phyloP scores from a whole-genome alignment of 164 flowering plant genomes.

The Warburgia ugandensis region DNA sequence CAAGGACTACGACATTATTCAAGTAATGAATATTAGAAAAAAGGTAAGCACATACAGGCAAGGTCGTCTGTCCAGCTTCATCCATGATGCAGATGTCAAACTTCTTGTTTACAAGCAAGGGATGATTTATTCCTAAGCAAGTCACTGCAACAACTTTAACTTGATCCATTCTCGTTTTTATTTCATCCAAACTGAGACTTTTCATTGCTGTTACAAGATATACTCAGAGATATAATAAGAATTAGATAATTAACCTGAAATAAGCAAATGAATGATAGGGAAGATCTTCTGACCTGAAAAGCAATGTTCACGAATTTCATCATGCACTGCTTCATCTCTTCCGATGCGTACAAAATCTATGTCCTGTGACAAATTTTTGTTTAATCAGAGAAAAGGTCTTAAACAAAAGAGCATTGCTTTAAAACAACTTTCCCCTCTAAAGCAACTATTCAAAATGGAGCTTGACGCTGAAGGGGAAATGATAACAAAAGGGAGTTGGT shows the following conservation, averaged over 20 bases:
- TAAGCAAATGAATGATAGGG: neutral
- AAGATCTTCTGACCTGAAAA: slow-evolving; percentile 50
- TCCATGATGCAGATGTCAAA: slow-evolving; percentile 98
- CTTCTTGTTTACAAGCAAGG: slow-evolving; percentile 72
- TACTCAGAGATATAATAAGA: slow-evolving; percentile 2
- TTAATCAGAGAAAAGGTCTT: slow-evolving; percentile 8
- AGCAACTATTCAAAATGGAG: too few species aligned
- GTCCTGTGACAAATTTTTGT: slow-evolving; percentile 33
- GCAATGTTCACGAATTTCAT: slow-evolving; percentile 65
- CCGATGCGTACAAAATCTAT: slow-evolving; percentile 93
- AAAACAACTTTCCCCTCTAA: too few species aligned
- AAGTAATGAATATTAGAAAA: neutral
- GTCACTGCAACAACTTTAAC: slow-evolving; percentile 89
- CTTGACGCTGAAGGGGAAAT: too few species aligned
- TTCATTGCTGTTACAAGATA: slow-evolving; percentile 37
- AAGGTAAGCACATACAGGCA: slow-evolving; percentile 58
- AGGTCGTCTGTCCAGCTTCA: slow-evolving; percentile 96
- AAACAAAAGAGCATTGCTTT: neutral
- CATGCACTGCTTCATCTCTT: slow-evolving; percentile 73
- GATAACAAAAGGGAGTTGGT: too few species aligned
- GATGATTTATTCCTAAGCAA: slow-evolving; percentile 82
- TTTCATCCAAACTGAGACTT: slow-evolving; percentile 48
- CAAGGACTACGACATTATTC: neutral
- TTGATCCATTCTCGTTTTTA: slow-evolving; percentile 50
- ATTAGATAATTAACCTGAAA: neutral